Evolutionary conservation across 2,329 filamentous ascomycete species (phyloP), one percentile per base, ranked within the genome.

Genomic region (Stachybotrys chlorohalonatus): DNA sequence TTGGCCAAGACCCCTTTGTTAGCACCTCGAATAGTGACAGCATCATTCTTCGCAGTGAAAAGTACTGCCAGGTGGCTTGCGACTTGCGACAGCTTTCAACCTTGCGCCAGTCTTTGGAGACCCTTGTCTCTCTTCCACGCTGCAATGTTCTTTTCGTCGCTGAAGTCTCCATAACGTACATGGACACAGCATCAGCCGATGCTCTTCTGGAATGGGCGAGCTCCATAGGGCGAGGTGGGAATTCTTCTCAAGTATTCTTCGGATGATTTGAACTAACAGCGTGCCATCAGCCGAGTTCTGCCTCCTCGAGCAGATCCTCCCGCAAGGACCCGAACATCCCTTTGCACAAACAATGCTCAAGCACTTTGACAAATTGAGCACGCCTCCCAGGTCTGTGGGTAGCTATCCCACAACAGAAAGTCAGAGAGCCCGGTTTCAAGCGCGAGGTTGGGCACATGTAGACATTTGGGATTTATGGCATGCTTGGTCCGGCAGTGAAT

Each of bases 141-240:
- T 83, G 81, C 56, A 76, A 79, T 3, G 79, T 96, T 2, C 74
- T 96, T 30, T 95, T 94, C 63, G 80, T 91, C 31, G 91, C 91
- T 1, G 93, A 97, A 70, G 91, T 96, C 13, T 95, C 91, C 4
- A 82, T 95, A 47, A 94, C 90, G 1, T 95, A 95, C 63, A 95
- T 96, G 89, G 84, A 90, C 54, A 82, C 83, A 2, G 68, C 80
- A 24, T 84, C 83, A 47, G 85, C 90, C 6, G 86, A 96, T 72
- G 76, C 79, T 15, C 75, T 96, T 8, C 85, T 96, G 32, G 67
- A 77, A 52, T 96, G 90, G 90, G 86, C 88, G n/a, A 82, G 83
- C 54, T 81, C 73, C 11, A 75, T 95, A 52, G 79, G 83, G 11
- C 75, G 87, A 68, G 82, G 88, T 90, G 72, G 64, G 30, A 39